Base-by-base conservation (phyloP, 2,329 filamentous ascomycete species). In the Endocalyx cinctus region DNA sequence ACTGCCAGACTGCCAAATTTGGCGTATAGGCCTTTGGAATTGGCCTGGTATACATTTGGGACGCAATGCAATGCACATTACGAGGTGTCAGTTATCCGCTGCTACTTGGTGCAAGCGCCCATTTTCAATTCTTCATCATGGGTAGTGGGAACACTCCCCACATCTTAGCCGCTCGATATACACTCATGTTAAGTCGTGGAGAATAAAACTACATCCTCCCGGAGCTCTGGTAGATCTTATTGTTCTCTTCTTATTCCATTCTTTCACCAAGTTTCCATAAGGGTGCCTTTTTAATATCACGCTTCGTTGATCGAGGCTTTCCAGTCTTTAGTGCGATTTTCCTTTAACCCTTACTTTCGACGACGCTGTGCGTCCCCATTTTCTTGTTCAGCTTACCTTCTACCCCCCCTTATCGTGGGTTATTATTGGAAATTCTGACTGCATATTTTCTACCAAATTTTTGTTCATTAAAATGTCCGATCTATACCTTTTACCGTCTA, bases 241-340 rank as follows among this genome's bases (percentile, higher is more conserved):
- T 42, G 41, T 35, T 35, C 38, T 38, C 37, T 25, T 50, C 29
- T 41, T 23, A 45, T 52, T 42, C 44, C 43, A 42, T n/a, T n/a
- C n/a, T n/a, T n/a, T 40, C 36, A 44, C 43, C 43, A 54, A 52
- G 48, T 53, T 52, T 49, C 49, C 47, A 49, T 49, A 47, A 48
- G 53, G 54, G 53, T 50, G 51, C 44, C 50, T 50, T 37, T 43
- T 52, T 50, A 29, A 35, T 57, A 59, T 39, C 52, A 54, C 45
- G 54, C 58, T 63, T 67, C 62, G 65, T 67, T 62, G 65, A 66
- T 47, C 65, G 63, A 65, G 51, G 62, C 58, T 52, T 62, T 58
- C 52, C 61, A 54, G 55, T 67, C 62, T 50, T 62, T 65, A 41
- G 43, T 41, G 34, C 41, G 45, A 48, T 43, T 45, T 51, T 46